These are phyloP conservation scores for Mycena albidolilacea DNA, from an alignment of 768 basidiomycete species.

Conservation along the genomic window DNA sequence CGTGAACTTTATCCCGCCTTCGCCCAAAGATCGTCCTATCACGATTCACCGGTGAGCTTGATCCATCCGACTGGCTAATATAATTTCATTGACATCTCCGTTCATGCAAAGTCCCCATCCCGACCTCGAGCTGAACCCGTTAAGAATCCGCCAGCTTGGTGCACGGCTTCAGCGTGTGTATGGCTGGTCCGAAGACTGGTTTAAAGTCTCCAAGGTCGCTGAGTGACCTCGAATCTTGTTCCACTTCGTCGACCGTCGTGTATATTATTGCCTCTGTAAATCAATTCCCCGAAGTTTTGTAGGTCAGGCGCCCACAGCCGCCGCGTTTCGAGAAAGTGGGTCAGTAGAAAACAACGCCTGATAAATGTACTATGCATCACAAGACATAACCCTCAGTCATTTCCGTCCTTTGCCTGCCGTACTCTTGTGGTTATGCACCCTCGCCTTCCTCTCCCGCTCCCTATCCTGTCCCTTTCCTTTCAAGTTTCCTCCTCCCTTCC, in stretches of 20 bases:
- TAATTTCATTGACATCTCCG: not conserved
- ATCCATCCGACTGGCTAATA: not conserved
- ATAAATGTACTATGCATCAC: too few relatives aligned
- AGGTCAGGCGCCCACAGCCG: too few relatives aligned
- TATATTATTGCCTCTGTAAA: too few relatives aligned
- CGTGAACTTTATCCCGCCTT: conserved; percentile 10
- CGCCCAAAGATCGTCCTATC: not conserved
- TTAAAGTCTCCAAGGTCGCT: not conserved
- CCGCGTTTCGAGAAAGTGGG: too few relatives aligned
- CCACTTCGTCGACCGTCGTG: not conserved
- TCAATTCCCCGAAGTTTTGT: too few relatives aligned
- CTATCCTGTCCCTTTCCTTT: conserved; percentile 56
- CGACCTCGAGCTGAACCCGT: conserved; percentile 7
- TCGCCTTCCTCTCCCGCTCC: conserved; percentile 62
- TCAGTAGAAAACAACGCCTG: too few relatives aligned
- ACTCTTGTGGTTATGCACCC: conserved; percentile 47
- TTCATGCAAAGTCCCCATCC: not conserved
- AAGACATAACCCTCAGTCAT: not conserved
- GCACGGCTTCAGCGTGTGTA: not conserved
- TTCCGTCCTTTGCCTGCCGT: conserved; percentile 52
- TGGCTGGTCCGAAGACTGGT: conserved; percentile 10
- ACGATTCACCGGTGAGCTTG: conserved; percentile 11
- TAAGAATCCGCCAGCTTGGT: conserved; percentile 8
- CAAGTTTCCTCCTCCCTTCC: conserved; percentile 44
- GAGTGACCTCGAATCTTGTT: not conserved